A percentile compares a stretch with the other conserved stretches of the same genome.
Conservation (phyloP, 2,329 filamentous ascomycete species). For the Berkeleyomyces basicola region DNA sequence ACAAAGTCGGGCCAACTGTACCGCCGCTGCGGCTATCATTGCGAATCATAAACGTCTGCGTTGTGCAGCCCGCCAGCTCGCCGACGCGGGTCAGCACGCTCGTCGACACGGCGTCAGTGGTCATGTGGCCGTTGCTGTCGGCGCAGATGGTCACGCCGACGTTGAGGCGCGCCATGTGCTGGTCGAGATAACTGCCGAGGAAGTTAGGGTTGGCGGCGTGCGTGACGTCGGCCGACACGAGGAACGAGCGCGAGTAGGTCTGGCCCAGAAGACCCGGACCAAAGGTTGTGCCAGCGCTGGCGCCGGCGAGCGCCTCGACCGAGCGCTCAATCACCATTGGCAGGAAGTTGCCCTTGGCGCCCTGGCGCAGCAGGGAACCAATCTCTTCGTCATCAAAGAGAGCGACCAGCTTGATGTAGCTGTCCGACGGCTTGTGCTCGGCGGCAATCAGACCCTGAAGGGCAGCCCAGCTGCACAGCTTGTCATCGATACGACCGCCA, state of each 20-base stretch:
- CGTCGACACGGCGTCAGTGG: conserved; percentile 74
- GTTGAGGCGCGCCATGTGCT: conserved; percentile 78
- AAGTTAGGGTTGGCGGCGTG: conserved; percentile 96
- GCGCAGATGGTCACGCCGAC: conserved; percentile 65
- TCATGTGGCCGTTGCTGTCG: conserved; percentile 91
- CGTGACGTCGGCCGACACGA: conserved; percentile 82
- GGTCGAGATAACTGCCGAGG: conserved; percentile 61
- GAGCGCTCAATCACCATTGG: conserved; percentile 66
- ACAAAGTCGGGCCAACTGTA: conserved; percentile 87
- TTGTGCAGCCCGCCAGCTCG: conserved; percentile 49
- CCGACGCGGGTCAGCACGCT: conserved; percentile 66
- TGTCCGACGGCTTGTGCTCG: conserved; percentile 36
- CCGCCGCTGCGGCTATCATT: conserved; percentile 83
- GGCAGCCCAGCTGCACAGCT: conserved; percentile 88
- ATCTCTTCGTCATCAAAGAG: conserved; percentile 97
- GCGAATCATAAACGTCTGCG: conserved; percentile 87
- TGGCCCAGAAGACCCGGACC: conserved; percentile 52
- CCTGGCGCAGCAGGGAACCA: conserved; percentile 76
- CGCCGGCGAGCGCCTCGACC: conserved; percentile 47
- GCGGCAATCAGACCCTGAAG: conserved; percentile 66
- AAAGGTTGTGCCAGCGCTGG: conserved; percentile 23
- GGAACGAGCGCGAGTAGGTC: conserved; percentile 82
- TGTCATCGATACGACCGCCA: conserved; percentile 89
- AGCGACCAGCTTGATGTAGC: conserved; percentile 76
- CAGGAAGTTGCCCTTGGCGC: conserved; percentile 78